Percentiles rank a stretch among this genome's conserved stretches.
Conservation (phyloP, 768 basidiomycete genomes). For the Zangia roseola region DNA sequence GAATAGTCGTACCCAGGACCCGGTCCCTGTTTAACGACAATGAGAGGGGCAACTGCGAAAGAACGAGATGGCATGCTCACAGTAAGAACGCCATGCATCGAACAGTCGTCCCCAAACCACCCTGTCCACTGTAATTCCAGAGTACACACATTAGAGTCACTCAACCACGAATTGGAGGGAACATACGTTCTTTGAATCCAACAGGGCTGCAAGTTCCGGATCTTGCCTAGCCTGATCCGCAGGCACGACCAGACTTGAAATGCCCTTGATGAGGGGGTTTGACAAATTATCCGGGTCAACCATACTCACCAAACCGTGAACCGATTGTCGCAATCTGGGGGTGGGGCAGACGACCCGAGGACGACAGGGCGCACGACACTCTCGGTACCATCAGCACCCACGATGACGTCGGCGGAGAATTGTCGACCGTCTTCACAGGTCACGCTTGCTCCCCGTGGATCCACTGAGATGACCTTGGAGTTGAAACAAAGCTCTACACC, state of each 20-base stretch:
- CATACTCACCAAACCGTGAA: conserved; percentile 14
- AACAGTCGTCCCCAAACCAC: conserved; percentile 25
- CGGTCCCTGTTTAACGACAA: conserved; percentile 4
- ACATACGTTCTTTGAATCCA: conserved; percentile 15
- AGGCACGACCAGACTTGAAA: conserved; percentile 17
- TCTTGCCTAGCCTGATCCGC: conserved; percentile 16
- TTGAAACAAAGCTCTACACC: conserved; percentile 50
- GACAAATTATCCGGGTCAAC: neutral
- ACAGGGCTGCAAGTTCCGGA: conserved; percentile 11
- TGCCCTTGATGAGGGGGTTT: neutral
- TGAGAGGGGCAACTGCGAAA: neutral
- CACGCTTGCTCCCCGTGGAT: conserved; percentile 29
- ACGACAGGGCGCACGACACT: conserved; percentile 41
- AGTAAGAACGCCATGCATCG: conserved; percentile 14
- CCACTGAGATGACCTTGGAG: conserved; percentile 34
- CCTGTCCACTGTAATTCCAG: conserved; percentile 22
- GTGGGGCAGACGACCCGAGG: conserved; percentile 14
- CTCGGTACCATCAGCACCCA: conserved; percentile 60
- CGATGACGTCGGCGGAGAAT: conserved; percentile 48
- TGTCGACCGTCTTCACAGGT: conserved; percentile 41
- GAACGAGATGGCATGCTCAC: conserved; percentile 12
- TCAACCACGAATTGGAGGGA: neutral
- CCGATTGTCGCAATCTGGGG: conserved; percentile 13
- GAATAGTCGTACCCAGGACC: conserved; percentile 16
- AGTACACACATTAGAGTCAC: neutral